Base-by-base conservation (phyloP, 2,329 filamentous ascomycete genomes). In the Domatiomyces globalis region DNA sequence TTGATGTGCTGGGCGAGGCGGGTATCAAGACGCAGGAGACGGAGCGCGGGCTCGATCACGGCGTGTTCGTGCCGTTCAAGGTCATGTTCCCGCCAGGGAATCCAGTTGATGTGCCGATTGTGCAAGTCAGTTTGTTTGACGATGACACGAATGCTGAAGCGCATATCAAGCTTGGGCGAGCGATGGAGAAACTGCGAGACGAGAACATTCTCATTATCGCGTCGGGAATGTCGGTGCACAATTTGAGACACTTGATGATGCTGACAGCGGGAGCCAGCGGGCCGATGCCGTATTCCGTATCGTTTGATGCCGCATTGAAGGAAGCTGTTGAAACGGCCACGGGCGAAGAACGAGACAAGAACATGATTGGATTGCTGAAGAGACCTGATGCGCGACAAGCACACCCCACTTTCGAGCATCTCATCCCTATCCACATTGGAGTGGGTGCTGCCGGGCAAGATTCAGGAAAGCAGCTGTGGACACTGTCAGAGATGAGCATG, bases 151-250 rank as follows among this genome's bases (percentile, higher is more conserved):
- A 84, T 53, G 77, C 81, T 0, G 71, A 76, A 53, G 73, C 77
- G 61, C 84, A 88, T 63, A 84, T 82, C 65, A 71, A 71, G 2
- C 75, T 88, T 1, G 85, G 85, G 1, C 72, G 77, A 52, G 83
- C 84, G 1, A 71, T 88, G 1, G 68, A 78, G 7, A 66, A 73
- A n/a, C 73, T 88, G 1, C 76, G 85, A 15, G 79, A 84, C 15
- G 76, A 85, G 50, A 78, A 78, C 17, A 73, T 87, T 49, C 71
- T 83, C 47, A 80, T 88, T 53, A 77, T 88, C 45, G 78, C 77
- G 20, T 83, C 82, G 0, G 84, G 84, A 9, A 87, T 87, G 83
- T 81, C 83, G 0, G 84, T 85, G 19, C 83, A 85, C 60, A 85
- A 85, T 58, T 68, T 85, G 36, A 71, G 77, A 1, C 78, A 84